phyloP scores from a whole-genome alignment of 2,329 filamentous ascomycete species.

The Fusarium fujikuroi region DNA sequence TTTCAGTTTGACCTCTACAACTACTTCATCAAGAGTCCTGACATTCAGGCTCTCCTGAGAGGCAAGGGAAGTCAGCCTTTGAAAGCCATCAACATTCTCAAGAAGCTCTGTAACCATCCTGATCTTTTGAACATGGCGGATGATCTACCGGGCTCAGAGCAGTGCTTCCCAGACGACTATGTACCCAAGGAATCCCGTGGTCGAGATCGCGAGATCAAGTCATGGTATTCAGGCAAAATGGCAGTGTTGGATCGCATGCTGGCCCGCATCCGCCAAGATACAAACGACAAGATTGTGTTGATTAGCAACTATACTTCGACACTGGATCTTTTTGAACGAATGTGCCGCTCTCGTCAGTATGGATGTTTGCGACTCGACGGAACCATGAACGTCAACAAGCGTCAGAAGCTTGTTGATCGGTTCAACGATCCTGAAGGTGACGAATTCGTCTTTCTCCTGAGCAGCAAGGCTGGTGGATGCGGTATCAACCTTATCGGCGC shows the following conservation, averaged over 20 bases:
- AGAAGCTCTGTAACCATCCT: conserved; percentile 98
- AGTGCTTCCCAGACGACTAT: conserved; percentile 85
- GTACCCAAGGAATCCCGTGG: conserved; percentile 88
- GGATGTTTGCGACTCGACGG: conserved; percentile 91
- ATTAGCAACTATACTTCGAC: conserved; percentile 99
- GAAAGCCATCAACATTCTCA: conserved; percentile 95
- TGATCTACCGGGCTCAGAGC: conserved; percentile 88
- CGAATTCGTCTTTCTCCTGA: conserved; percentile 96
- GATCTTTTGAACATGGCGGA: conserved; percentile 85
- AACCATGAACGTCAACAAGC: conserved; percentile 97
- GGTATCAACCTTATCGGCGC: conserved; percentile 95
- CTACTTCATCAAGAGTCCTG: conserved; percentile 94
- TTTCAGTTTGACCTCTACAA: conserved; percentile 97
- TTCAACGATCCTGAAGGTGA: conserved; percentile 93
- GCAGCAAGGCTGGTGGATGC: conserved; percentile 95
- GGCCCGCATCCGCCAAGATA: conserved; percentile 92
- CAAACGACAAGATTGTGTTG: conserved; percentile 98
- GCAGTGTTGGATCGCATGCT: conserved; percentile 98
- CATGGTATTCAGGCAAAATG: conserved; percentile 99
- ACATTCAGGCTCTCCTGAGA: conserved; percentile 89
- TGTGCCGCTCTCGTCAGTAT: conserved; percentile 87
- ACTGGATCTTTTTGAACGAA: conserved; percentile 89
- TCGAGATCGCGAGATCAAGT: conserved; percentile 89
- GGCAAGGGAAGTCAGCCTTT: conserved; percentile 96
- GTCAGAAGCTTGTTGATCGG: conserved; percentile 95